Conservation (phyloP, 2,329 filamentous ascomycete species). For the Aureobasidium sp. region DNA sequence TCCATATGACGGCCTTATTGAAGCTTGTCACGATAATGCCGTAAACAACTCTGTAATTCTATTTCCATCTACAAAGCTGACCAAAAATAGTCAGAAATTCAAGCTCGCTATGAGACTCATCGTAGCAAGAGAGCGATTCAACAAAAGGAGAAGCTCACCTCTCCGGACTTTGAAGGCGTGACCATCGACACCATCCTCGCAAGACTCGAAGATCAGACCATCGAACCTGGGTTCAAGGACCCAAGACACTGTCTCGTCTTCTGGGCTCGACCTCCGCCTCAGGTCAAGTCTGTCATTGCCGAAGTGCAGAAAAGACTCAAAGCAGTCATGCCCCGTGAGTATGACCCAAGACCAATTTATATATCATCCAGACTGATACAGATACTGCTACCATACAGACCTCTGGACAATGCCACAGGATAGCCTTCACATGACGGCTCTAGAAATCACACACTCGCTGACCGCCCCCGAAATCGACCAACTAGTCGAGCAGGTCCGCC, state of each 20-base stretch:
- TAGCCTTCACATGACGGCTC: slow-evolving; percentile 73
- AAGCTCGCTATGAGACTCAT: slow-evolving; percentile 66
- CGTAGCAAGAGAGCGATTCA: slow-evolving; percentile 67
- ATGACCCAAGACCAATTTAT: neutral
- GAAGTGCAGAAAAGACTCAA: slow-evolving; percentile 62
- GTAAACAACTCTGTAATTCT: slow-evolving; percentile 43
- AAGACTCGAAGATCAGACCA: slow-evolving; percentile 56
- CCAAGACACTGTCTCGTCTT: slow-evolving; percentile 76
- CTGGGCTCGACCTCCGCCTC: slow-evolving; percentile 75
- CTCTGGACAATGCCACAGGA: slow-evolving; percentile 80
- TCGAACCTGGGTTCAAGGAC: slow-evolving; percentile 66
- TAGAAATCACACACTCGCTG: slow-evolving; percentile 78
- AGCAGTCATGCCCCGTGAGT: slow-evolving; percentile 61
- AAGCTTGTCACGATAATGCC: slow-evolving; percentile 57
- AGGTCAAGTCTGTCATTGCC: slow-evolving; percentile 60
- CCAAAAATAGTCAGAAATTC: slow-evolving; percentile 53
- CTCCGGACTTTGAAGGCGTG: slow-evolving; percentile 60
- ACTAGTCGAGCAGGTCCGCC: slow-evolving; percentile 52
- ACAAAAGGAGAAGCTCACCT: slow-evolving; percentile 67
- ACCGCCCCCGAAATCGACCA: slow-evolving; percentile 60
- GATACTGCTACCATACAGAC: slow-evolving; percentile 39
- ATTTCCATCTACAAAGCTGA: neutral
- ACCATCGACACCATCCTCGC: slow-evolving; percentile 69
- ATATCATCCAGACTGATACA: neutral
- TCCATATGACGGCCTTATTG: slow-evolving; percentile 68